Evolutionary conservation across 2,329 filamentous ascomycete genomes (phyloP).

Genomic region (Hypoxylon sp.): DNA sequence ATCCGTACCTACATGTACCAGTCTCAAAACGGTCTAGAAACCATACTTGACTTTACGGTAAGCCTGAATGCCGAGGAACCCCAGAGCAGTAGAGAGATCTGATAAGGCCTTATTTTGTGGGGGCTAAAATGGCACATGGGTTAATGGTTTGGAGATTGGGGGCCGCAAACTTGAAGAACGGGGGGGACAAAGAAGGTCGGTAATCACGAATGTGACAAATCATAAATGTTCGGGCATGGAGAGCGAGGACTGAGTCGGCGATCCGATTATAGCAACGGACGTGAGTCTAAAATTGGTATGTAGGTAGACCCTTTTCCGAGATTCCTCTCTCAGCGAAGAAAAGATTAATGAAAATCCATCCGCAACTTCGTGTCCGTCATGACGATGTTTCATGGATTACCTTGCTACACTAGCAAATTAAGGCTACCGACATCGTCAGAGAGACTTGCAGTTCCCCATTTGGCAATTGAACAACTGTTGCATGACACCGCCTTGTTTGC

Average conservation of each 20-base stretch:
- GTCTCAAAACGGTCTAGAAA: too few species aligned
- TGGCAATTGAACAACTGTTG: too few species aligned
- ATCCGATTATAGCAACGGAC: not conserved
- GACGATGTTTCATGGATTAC: conserved; percentile 1
- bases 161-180: not conserved
- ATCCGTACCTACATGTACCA: too few species aligned
- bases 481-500: too few species aligned
- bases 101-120: conserved; percentile 24
- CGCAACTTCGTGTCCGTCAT: too few species aligned
- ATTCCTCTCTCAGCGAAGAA: not conserved
- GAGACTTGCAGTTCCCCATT: too few species aligned
- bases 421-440: conserved; percentile 3
- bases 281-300: conserved; percentile 1
- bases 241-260: conserved; percentile 10
- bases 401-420: conserved; percentile 8
- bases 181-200: not conserved
- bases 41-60: too few species aligned
- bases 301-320: conserved; percentile 6
- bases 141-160: conserved; percentile 2
- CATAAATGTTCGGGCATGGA: conserved; percentile 11
- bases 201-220: conserved; percentile 19
- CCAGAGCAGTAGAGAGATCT: conserved; percentile 4
- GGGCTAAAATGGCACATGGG: not conserved
- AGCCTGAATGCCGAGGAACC: too few species aligned
- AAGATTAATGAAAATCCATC: too few species aligned